phyloP scores from a whole-genome alignment of 2,329 filamentous ascomycete species.

The Colletotrichum tanaceti region DNA sequence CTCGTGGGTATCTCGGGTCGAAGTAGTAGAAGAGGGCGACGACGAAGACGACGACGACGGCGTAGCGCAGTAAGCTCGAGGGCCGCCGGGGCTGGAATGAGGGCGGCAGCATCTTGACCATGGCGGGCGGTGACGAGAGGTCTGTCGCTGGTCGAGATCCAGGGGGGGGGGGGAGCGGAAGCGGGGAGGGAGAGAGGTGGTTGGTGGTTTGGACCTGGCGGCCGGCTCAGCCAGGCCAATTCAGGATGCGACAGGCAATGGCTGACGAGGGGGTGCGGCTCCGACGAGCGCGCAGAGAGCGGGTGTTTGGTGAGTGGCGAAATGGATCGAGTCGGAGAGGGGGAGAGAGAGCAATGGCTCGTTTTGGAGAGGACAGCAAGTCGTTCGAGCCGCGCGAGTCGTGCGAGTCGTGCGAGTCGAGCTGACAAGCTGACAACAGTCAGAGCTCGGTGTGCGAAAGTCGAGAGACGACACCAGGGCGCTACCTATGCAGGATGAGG shows the following conservation, averaged over 20 bases:
- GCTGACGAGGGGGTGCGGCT: background rate
- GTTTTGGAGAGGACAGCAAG: background rate
- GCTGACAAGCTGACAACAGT: background rate
- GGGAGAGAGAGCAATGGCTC: background rate
- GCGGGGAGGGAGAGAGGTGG: too few relatives aligned
- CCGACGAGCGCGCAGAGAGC: background rate
- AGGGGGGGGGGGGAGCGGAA: background rate
- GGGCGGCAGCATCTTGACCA: constrained; percentile 51
- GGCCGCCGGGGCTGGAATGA: constrained; percentile 57
- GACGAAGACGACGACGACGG: constrained; percentile 71
- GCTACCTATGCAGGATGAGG: background rate
- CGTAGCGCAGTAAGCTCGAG: constrained; percentile 68
- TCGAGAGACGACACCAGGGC: background rate
- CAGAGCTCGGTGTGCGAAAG: background rate
- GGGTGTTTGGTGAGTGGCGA: background rate
- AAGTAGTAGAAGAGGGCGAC: constrained; percentile 50
- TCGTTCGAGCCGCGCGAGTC: background rate
- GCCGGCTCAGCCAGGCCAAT: constrained; percentile 39
- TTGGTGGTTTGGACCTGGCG: constrained; percentile 29
- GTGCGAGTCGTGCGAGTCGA: too few relatives aligned
- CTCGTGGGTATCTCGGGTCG: constrained; percentile 35
- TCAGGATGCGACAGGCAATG: constrained; percentile 11
- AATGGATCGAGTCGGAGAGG: background rate
- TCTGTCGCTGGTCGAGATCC: background rate
- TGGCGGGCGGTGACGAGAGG: constrained; percentile 7